Percentiles rank a stretch among this genome's conserved stretches.
Evolutionary conservation across 2,329 filamentous ascomycete species (phyloP).

Genomic region (Colletotrichum tabaci): DNA sequence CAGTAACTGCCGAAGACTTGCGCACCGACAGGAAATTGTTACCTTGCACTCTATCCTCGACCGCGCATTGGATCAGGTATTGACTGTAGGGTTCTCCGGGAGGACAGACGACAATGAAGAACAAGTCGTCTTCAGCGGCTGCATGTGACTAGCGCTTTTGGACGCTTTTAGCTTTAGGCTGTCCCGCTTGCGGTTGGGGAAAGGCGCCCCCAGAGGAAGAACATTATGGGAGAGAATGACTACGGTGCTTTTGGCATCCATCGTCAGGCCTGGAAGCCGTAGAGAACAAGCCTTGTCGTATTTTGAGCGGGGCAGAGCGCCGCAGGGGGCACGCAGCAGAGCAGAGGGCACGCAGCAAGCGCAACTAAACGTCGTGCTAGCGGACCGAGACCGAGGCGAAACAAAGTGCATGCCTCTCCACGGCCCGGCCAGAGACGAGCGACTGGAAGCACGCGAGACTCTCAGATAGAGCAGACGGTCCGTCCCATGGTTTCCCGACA

Average conservation of each 20-base stretch:
- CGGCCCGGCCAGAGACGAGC: slow-evolving; percentile 24
- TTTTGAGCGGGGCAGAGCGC: too few species aligned
- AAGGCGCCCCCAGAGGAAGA: not conserved
- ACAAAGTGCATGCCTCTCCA: slow-evolving; percentile 20
- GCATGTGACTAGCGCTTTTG: slow-evolving; percentile 1
- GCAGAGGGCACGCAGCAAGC: slow-evolving; percentile 22
- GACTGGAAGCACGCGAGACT: slow-evolving; percentile 1
- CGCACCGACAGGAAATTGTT: slow-evolving; percentile 23
- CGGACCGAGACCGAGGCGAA: slow-evolving; percentile 29
- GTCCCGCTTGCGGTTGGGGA: slow-evolving; percentile 23
- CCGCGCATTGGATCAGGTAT: not conserved
- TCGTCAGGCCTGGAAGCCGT: slow-evolving; percentile 1
- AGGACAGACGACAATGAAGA: slow-evolving; percentile 8
- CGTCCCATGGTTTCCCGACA: not conserved
- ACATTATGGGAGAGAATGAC: not conserved
- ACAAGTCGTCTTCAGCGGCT: not conserved
- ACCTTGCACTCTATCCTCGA: too few species aligned
- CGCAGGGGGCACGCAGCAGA: not conserved
- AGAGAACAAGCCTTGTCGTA: not conserved
- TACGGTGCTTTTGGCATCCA: not conserved
- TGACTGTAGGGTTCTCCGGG: not conserved
- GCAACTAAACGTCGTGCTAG: slow-evolving; percentile 11
- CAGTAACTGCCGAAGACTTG: not conserved
- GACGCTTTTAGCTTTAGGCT: not conserved
- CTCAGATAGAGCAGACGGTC: not conserved